Evolutionary conservation across 805 yeast species (phyloP).

Genomic region (Ogataea pini): DNA sequence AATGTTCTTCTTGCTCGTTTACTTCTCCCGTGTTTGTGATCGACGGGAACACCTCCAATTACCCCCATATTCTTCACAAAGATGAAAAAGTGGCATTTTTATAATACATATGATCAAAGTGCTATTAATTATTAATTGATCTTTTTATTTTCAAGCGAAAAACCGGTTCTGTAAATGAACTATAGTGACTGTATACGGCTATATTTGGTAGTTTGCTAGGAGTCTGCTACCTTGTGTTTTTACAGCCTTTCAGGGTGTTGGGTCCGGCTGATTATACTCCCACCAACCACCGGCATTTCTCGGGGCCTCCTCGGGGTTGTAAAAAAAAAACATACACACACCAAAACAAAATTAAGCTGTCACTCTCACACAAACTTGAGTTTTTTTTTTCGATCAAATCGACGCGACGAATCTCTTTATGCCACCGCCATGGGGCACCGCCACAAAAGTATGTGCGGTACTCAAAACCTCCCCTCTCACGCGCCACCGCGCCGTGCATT

Average conservation of each 20-base stretch:
- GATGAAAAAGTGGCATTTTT: constrained; percentile 11
- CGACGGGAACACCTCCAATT: constrained; percentile 9
- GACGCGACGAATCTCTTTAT: background rate
- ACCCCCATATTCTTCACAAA: constrained; percentile 6
- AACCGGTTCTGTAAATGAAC: background rate
- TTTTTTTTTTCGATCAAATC: too few relatives aligned
- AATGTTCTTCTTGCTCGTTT: constrained; percentile 7
- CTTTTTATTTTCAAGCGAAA: constrained; percentile 3
- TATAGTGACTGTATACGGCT: constrained; percentile 2
- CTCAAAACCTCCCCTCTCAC: background rate
- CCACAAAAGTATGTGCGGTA: too few relatives aligned
- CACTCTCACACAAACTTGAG: too few relatives aligned
- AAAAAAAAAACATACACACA: background rate
- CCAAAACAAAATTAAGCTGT: background rate
- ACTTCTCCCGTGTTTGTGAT: constrained; percentile 7
- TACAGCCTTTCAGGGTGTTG: constrained; percentile 3
- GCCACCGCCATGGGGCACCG: too few relatives aligned
- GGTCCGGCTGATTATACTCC: background rate
- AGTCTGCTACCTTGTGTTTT: background rate
- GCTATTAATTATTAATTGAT: constrained; percentile 12
- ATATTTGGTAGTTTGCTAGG: background rate
- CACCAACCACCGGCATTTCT: background rate
- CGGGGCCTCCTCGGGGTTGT: constrained; percentile 1
- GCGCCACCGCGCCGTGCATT: constrained; percentile 4
- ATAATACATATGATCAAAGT: constrained; percentile 5